phyloP scores from a whole-genome alignment of 2,329 filamentous ascomycete genomes.

The Cryphonectria radicalis region DNA sequence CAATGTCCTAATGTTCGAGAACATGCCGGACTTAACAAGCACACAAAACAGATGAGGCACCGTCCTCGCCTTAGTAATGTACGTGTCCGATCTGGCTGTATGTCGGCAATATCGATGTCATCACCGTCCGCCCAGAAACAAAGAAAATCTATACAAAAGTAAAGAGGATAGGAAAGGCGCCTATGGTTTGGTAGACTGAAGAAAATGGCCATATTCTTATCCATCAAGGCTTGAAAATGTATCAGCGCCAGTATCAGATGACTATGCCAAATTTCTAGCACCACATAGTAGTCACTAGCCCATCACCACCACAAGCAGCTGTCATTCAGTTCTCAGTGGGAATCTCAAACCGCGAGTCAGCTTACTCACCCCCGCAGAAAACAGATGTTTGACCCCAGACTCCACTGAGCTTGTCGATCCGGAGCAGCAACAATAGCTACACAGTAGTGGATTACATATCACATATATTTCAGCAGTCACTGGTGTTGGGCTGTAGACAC shows the following conservation, averaged over 20 bases:
- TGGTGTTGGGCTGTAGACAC: not conserved
- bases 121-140: conserved; percentile 2
- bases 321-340: not conserved
- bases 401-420: conserved; percentile 1
- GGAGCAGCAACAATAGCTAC: not conserved
- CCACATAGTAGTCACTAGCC: not conserved
- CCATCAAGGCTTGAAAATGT: not conserved
- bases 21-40: not conserved
- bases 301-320: not conserved
- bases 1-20: not conserved
- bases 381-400: not conserved
- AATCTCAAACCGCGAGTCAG: not conserved
- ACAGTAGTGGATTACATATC: not conserved
- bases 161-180: not conserved
- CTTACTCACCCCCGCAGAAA: not conserved
- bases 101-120: conserved; percentile 26
- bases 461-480: not conserved
- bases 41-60: not conserved
- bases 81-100: conserved; percentile 31
- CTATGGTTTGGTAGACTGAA: not conserved
- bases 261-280: not conserved
- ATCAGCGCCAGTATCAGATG: not conserved
- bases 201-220: not conserved
- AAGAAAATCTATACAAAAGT: not conserved
- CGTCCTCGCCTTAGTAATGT: not conserved